A percentile compares a stretch with the other conserved stretches of the same genome.
Conservation (phyloP, 2,329 filamentous ascomycete genomes). For the Macrophomina phaseolina region DNA sequence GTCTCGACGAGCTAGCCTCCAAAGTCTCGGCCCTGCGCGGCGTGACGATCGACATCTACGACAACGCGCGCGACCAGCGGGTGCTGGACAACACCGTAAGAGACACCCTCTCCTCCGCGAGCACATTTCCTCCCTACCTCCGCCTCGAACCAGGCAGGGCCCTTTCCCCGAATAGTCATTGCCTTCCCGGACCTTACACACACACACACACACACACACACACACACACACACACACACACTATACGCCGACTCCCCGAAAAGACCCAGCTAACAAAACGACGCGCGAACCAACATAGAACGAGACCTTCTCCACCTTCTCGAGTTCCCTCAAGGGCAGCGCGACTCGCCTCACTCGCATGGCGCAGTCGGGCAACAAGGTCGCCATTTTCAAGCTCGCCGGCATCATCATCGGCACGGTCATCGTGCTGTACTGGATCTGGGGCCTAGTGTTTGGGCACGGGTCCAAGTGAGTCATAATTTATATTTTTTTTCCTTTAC, state of each 20-base stretch:
- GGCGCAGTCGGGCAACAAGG: constrained; percentile 87
- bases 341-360: constrained; percentile 83
- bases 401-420: constrained; percentile 78
- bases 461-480: background rate
- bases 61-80: constrained; percentile 86
- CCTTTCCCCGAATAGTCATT: constrained; percentile 2
- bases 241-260: no score
- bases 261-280: no score
- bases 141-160: background rate
- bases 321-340: constrained; percentile 80
- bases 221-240: no score
- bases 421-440: constrained; percentile 76
- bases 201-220: no score
- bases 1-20: constrained; percentile 84
- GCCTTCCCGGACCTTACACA: no score
- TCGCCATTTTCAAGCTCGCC: constrained; percentile 87
- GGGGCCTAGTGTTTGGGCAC: constrained; percentile 35
- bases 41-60: constrained; percentile 97
- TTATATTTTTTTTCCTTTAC: no score
- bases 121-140: no score
- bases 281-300: constrained; percentile 56
- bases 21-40: constrained; percentile 92
- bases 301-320: constrained; percentile 91
- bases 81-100: constrained; percentile 86
- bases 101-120: constrained; percentile 27